Evolutionary conservation across 176 grass and related monocot species (phyloP), one percentile per base, ranked within the genome.

Genomic region (Dactylis glomerata): DNA sequence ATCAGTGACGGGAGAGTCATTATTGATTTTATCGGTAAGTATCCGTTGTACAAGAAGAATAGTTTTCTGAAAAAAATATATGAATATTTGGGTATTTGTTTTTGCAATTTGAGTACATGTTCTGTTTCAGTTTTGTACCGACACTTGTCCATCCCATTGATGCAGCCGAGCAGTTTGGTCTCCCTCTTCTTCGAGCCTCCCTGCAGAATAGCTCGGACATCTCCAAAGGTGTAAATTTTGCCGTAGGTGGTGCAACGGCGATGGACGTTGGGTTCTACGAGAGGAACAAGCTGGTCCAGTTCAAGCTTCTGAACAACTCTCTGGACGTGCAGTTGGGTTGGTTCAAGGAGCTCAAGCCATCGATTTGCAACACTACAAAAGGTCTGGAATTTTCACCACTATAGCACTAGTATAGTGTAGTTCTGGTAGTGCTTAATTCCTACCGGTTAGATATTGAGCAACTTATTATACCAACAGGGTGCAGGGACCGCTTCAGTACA

Each of bases 281-380:
- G 62, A 66, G 50, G 36, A 81, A 49, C 31, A 54, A 61, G 3
- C 34, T 91, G 13, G 74, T 77, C 0, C 22, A 2, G 20, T n/a
- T 45, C 4, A 17, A 71, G 31, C 30, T 81, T 2, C 13, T 82
- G 0, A 91, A 93, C 66, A 75, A 23, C 10, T 91, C 89, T 14
- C 27, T 90, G 6, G 41, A 52, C 3, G 24, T 69, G 67, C 88
- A 96, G 79, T 26, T 93, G 6, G 81, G 17, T 4, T 87, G 86
- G 89, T 96, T 93, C 76, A 72, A 93, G 84, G 1, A 86, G 54
- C 36, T 87, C 38, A 87, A 87, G 63, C 87, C 87, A 59, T 58
- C 46, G 0, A 54, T 92, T 34, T 84, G 84, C 91, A 85, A 78
- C 62, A 59, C 26, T 9, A 81, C 59, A 1, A 2, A 61, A 84